Percentiles rank a stretch among this genome's conserved stretches.
phyloP scores from a whole-genome alignment of 2,329 filamentous ascomycete species.

The Beauveria pseudobassiana region DNA sequence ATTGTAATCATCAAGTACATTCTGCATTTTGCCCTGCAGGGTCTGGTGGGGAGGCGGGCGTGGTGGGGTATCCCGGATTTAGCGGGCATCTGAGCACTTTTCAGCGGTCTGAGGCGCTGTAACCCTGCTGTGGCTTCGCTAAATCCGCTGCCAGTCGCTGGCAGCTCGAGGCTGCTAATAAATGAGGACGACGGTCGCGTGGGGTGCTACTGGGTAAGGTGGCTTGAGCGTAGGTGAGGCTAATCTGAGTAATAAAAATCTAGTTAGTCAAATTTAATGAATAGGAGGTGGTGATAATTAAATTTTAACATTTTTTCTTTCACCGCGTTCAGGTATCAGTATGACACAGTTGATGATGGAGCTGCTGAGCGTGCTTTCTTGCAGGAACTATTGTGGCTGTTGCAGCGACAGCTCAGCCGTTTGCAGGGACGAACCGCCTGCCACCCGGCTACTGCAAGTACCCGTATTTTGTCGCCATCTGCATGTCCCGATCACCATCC shows the following conservation, averaged over 20 bases:
- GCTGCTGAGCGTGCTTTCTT: too few species aligned
- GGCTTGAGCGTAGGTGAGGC: neutral
- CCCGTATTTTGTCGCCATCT: neutral
- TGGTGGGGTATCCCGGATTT: conserved; percentile 1
- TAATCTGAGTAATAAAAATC: conserved; percentile 1
- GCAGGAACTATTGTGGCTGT: neutral
- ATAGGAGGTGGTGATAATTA: neutral
- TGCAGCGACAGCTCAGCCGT: neutral
- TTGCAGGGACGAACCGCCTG: neutral
- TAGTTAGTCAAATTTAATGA: neutral
- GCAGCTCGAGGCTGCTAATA: neutral
- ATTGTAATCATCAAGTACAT: neutral
- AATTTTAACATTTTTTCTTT: neutral
- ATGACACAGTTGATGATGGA: too few species aligned
- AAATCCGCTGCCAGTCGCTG: neutral
- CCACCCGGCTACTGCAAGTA: neutral
- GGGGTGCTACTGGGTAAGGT: neutral
- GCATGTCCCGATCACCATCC: neutral
- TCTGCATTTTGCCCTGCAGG: neutral
- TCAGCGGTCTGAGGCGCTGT: conserved; percentile 1
- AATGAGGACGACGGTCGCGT: conserved; percentile 1
- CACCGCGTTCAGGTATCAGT: too few species aligned
- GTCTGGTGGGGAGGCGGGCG: neutral
- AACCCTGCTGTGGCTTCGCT: neutral
- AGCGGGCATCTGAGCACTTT: neutral